These are phyloP conservation scores for Malbranchea cinnamomea DNA, from an alignment of 2,329 filamentous ascomycete species.

Conservation along the genomic window DNA sequence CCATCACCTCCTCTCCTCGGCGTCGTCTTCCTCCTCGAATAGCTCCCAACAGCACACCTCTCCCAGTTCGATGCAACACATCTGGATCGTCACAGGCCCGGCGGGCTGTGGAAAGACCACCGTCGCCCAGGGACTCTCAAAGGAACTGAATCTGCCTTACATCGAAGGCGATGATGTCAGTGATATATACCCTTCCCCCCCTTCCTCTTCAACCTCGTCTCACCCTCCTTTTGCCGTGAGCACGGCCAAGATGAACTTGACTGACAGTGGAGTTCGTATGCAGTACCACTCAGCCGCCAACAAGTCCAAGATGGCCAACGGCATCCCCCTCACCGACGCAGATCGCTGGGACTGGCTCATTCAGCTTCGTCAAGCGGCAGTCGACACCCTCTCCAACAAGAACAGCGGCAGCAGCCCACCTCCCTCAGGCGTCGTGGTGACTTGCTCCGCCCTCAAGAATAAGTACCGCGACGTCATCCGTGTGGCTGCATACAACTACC, in stretches of 20 bases:
- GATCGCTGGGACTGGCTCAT: slow-evolving; percentile 98
- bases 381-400: slow-evolving; percentile 34
- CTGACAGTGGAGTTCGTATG: neutral
- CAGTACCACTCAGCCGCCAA: slow-evolving; percentile 47
- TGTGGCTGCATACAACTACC: slow-evolving; percentile 60
- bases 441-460: slow-evolving; percentile 89
- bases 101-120: slow-evolving; percentile 70
- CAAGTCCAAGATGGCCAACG: slow-evolving; percentile 78
- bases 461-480: slow-evolving; percentile 92
- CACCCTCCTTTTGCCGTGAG: slow-evolving; percentile 1
- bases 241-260: slow-evolving; percentile 8
- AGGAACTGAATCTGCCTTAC: slow-evolving; percentile 50
- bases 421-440: slow-evolving; percentile 72
- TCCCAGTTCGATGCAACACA: slow-evolving; percentile 40
- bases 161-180: slow-evolving; percentile 66
- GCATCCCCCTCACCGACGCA: slow-evolving; percentile 72
- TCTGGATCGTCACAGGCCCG: slow-evolving; percentile 67
- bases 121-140: slow-evolving; percentile 50
- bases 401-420: slow-evolving; percentile 22
- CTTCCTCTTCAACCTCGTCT: slow-evolving; percentile 1
- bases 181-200: slow-evolving; percentile 10
- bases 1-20: no score
- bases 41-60: slow-evolving; percentile 9
- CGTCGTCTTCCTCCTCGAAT: no score
- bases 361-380: slow-evolving; percentile 49